Evolutionary conservation across 164 flowering plant genomes (phyloP).

Genomic region (Cinnamomum chago): DNA sequence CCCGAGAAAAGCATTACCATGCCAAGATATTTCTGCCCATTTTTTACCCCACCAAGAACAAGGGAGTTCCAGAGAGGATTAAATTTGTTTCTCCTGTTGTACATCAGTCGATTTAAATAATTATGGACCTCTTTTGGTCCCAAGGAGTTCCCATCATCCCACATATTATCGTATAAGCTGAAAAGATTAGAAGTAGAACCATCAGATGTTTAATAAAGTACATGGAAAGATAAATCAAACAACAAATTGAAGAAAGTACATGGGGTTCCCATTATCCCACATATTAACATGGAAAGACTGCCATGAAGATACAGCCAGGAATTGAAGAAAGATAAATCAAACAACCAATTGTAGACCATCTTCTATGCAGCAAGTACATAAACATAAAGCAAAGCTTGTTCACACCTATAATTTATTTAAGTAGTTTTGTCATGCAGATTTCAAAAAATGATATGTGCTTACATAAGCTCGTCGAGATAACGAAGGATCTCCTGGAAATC

Average conservation of each 20-base stretch:
- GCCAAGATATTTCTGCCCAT: constrained; percentile 93
- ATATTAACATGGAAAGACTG: too few relatives aligned
- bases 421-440: neutral
- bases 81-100: constrained; percentile 35
- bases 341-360: too few relatives aligned
- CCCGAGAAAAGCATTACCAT: constrained; percentile 34
- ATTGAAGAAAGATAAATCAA: too few relatives aligned
- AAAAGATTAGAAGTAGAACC: constrained; percentile 8
- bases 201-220: neutral
- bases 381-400: too few relatives aligned
- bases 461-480: constrained; percentile 89
- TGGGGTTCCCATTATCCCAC: neutral
- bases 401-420: too few relatives aligned
- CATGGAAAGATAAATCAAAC: neutral
- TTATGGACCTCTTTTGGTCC: constrained; percentile 94
- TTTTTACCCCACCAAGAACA: constrained; percentile 90
- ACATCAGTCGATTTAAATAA: constrained; percentile 53
- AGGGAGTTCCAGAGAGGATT: constrained; percentile 92
- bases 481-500: constrained; percentile 91
- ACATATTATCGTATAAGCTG: constrained; percentile 91
- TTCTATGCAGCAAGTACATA: too few relatives aligned
- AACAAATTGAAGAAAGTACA: neutral
- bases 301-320: too few relatives aligned
- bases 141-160: constrained; percentile 96
- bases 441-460: constrained; percentile 18